Conservation (phyloP, 176 grass and related monocot genomes). For the Paspalum vaginatum region DNA sequence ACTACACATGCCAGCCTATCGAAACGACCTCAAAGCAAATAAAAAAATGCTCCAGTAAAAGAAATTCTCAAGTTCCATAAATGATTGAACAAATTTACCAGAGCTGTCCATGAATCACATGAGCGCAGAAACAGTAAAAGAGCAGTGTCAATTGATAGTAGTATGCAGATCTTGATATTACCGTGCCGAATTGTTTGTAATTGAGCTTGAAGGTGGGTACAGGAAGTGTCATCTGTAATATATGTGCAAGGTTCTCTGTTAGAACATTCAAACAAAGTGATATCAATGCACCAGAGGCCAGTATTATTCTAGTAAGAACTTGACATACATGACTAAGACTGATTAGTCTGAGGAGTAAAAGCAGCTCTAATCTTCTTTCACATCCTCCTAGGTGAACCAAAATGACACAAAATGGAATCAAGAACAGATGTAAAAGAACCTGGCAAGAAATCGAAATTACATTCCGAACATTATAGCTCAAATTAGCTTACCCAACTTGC, state of each 20-base stretch:
- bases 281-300: neutral
- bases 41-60: conserved; percentile 1
- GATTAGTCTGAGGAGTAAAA: no score
- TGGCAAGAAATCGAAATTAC: conserved; percentile 5
- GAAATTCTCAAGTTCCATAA: neutral
- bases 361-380: neutral
- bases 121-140: neutral
- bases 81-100: conserved; percentile 20
- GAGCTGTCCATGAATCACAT: conserved; percentile 24
- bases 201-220: neutral
- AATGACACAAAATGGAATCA: neutral
- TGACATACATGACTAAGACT: neutral
- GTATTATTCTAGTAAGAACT: neutral
- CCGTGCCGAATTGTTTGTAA: neutral
- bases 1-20: neutral
- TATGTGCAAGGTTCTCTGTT: neutral
- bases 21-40: neutral
- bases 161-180: neutral
- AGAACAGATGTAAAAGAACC: conserved; percentile 10
- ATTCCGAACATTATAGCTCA: conserved; percentile 10
- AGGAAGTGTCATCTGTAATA: neutral
- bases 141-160: neutral
- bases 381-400: neutral
- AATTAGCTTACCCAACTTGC: no score
- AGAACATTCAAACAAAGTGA: conserved; percentile 11